phyloP scores from a whole-genome alignment of 306 rosid genomes.

The Casuarina equisetifolia region DNA sequence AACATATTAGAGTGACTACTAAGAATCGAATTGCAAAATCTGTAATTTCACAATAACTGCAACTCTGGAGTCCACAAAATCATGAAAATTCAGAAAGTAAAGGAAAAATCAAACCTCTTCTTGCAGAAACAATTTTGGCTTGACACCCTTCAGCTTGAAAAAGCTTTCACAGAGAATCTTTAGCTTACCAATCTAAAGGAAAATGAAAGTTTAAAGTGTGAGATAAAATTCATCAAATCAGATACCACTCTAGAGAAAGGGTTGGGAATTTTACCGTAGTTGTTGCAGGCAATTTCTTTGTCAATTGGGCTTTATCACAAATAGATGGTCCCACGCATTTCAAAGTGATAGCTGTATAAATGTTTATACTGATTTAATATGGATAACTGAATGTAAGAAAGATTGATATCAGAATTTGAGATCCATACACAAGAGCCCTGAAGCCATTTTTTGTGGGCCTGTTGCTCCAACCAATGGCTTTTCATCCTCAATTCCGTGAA shows the following conservation, averaged over 20 bases:
- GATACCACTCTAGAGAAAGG: not conserved
- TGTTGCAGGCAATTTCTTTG: slow-evolving; percentile 82
- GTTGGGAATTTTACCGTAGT: slow-evolving; percentile 54
- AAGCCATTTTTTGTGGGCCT: slow-evolving; percentile 78
- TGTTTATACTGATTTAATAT: slow-evolving; percentile 25
- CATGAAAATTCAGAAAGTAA: slow-evolving; percentile 16
- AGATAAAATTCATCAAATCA: slow-evolving; percentile 26
- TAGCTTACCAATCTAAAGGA: slow-evolving; percentile 76
- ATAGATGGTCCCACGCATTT: slow-evolving; percentile 92
- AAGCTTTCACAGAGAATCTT: slow-evolving; percentile 90
- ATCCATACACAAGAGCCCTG: slow-evolving; percentile 72
- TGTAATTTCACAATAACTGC: not conserved
- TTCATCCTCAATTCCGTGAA: slow-evolving; percentile 85
- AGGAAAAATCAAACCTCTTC: slow-evolving; percentile 65
- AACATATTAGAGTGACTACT: not conserved
- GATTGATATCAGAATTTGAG: not conserved
- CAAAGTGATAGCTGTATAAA: slow-evolving; percentile 76
- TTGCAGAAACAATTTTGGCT: slow-evolving; percentile 72
- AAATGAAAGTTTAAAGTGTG: slow-evolving; percentile 22
- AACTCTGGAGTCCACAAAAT: slow-evolving; percentile 3
- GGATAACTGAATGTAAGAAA: slow-evolving; percentile 15
- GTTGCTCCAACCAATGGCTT: slow-evolving; percentile 43
- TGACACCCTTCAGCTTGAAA: slow-evolving; percentile 77
- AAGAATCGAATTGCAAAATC: not conserved
- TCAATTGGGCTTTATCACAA: slow-evolving; percentile 78